A percentile compares a stretch with the other conserved stretches of the same genome.
These are phyloP conservation scores for Globisporangium parvum DNA, from an alignment of 352 stramenopile genomes.

Conservation along the genomic window DNA sequence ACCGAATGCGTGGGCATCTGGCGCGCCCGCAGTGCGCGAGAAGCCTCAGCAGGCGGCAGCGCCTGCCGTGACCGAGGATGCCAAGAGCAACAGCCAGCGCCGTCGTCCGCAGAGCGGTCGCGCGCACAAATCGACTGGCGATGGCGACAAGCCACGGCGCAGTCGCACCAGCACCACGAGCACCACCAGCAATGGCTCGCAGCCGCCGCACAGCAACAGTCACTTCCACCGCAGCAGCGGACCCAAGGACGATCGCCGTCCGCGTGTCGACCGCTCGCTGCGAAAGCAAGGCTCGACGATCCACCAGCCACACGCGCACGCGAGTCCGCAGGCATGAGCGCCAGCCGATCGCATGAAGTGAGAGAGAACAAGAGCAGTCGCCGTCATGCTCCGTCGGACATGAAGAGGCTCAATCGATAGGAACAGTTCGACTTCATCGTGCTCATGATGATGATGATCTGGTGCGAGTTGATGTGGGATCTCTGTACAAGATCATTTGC, in stretches of 20 bases:
- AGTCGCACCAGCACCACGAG: slow-evolving; percentile 21
- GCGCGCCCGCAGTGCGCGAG: slow-evolving; percentile 1
- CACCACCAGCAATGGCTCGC: slow-evolving; percentile 22
- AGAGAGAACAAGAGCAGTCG: background rate
- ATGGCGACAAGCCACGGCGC: slow-evolving; percentile 25
- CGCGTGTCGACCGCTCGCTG: slow-evolving; percentile 28
- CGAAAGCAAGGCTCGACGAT: slow-evolving; percentile 30
- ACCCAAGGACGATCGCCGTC: slow-evolving; percentile 32
- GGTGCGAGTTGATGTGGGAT: background rate
- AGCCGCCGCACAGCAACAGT: slow-evolving; percentile 16
- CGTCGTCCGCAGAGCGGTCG: slow-evolving; percentile 28
- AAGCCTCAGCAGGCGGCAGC: slow-evolving; percentile 23
- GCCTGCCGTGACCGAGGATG: slow-evolving; percentile 11
- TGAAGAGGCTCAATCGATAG: background rate
- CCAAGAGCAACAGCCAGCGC: slow-evolving; percentile 24
- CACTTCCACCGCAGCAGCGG: background rate
- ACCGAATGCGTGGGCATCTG: slow-evolving; percentile 15
- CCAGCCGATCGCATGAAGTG: background rate
- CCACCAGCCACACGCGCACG: slow-evolving; percentile 17
- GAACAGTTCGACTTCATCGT: background rate
- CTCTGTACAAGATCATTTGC: no score
- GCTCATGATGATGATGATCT: background rate
- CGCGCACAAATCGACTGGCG: slow-evolving; percentile 17
- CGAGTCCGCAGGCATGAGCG: slow-evolving; percentile 13
- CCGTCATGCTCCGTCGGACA: no score